phyloP scores from a whole-genome alignment of 2,329 filamentous ascomycete genomes.

The Microthyrium microscopicum region DNA sequence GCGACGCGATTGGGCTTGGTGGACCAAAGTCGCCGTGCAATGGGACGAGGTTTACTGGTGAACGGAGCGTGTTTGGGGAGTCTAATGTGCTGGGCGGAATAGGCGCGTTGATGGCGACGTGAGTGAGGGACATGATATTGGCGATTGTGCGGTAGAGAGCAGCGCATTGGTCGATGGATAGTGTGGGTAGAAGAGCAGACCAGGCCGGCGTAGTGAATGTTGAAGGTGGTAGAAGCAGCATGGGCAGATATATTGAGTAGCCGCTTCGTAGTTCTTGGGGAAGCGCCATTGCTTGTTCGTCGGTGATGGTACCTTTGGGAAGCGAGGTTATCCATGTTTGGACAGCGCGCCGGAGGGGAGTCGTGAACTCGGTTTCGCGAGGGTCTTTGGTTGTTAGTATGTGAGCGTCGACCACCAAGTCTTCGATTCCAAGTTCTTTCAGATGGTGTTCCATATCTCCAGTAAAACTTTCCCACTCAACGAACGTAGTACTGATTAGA shows the following conservation, averaged over 20 bases:
- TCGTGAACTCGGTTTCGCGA: too few relatives aligned
- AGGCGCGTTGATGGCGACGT: constrained; percentile 42
- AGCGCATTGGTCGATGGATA: constrained; percentile 1
- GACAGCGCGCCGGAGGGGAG: too few relatives aligned
- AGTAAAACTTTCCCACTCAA: too few relatives aligned
- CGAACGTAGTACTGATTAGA: too few relatives aligned
- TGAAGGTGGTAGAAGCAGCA: constrained; percentile 38
- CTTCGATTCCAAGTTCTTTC: constrained; percentile 2
- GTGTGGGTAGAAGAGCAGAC: constrained; percentile 15
- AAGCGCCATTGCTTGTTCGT: constrained; percentile 4
- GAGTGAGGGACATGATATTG: constrained; percentile 29
- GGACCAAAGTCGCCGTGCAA: constrained; percentile 63
- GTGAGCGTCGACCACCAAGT: background rate
- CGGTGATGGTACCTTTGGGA: background rate
- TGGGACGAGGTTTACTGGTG: constrained; percentile 51
- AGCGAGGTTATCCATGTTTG: too few relatives aligned
- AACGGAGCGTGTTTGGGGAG: constrained; percentile 51
- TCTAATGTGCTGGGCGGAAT: constrained; percentile 23
- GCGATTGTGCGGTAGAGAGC: constrained; percentile 27
- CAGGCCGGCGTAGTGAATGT: constrained; percentile 24
- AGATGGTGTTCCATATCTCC: background rate
- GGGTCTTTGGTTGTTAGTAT: too few relatives aligned
- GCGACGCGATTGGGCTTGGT: constrained; percentile 9
- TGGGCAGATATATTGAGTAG: constrained; percentile 39
- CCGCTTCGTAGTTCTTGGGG: constrained; percentile 16